Evolutionary conservation across 768 basidiomycete species (phyloP).

Genomic region (Fomitopsis serialis): DNA sequence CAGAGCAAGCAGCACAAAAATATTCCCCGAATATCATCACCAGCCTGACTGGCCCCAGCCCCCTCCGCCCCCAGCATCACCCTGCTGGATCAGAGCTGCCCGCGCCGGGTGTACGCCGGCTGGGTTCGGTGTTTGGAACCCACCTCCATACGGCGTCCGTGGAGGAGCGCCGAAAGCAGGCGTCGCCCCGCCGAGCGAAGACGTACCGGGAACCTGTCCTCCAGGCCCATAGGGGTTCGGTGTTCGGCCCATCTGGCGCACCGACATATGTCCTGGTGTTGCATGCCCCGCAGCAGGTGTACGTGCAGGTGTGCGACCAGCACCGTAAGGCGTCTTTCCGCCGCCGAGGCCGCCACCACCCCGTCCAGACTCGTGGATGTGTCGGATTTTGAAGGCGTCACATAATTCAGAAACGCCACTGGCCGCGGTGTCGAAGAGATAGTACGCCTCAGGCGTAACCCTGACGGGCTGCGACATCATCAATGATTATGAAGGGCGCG

Average conservation of each 20-base stretch:
- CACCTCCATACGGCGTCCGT: constrained; percentile 23
- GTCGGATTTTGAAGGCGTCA: constrained; percentile 95
- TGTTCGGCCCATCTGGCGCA: constrained; percentile 66
- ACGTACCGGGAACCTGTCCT: constrained; percentile 23
- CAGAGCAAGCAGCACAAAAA: constrained; percentile 1
- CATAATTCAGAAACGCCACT: constrained; percentile 91
- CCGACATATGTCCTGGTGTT: constrained; percentile 80
- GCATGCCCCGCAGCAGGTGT: constrained; percentile 45
- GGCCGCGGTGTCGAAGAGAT: constrained; percentile 85
- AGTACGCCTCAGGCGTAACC: constrained; percentile 84
- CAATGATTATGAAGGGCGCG: background rate
- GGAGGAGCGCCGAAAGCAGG: constrained; percentile 29
- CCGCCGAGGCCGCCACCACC: constrained; percentile 47
- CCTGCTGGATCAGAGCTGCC: constrained; percentile 58
- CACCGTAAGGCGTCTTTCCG: constrained; percentile 74
- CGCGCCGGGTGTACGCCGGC: constrained; percentile 64
- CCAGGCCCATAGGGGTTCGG: constrained; percentile 67
- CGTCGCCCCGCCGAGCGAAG: constrained; percentile 30
- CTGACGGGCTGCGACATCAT: constrained; percentile 60
- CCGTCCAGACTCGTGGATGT: constrained; percentile 71
- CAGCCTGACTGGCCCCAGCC: constrained; percentile 35
- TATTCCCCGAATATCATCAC: constrained; percentile 10
- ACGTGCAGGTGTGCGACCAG: constrained; percentile 68
- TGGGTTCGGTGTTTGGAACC: constrained; percentile 33
- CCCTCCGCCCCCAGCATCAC: constrained; percentile 8